Conservation (phyloP, 1,284 basidiomycete genomes). For the Pisolithus thermaeus region DNA sequence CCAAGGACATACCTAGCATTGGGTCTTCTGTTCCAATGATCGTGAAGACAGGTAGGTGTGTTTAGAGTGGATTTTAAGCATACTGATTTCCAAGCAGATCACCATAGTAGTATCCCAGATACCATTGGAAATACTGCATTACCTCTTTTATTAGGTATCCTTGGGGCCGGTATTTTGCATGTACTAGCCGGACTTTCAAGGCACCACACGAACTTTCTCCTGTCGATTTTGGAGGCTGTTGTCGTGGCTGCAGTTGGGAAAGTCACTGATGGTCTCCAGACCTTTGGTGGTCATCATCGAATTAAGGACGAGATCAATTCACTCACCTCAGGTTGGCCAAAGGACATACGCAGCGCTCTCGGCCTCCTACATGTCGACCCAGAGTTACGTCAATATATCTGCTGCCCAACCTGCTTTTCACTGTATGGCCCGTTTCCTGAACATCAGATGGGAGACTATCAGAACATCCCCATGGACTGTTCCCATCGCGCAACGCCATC, state of each 20-base stretch:
- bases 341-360: not conserved
- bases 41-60: not conserved
- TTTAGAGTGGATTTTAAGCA: not conserved
- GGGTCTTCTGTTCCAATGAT: not conserved
- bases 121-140: not conserved
- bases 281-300: not conserved
- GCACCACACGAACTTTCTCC: no score
- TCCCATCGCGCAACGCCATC: not conserved
- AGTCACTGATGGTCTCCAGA: not conserved
- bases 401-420: not conserved
- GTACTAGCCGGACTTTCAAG: no score
- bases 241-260: no score
- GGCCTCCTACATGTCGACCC: not conserved
- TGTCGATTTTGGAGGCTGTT: no score
- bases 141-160: no score
- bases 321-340: not conserved
- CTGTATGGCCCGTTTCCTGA: not conserved
- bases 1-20: not conserved
- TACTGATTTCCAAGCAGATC: not conserved
- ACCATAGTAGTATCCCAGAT: not conserved
- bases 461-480: not conserved
- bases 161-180: no score
- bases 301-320: not conserved
- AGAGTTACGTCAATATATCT: not conserved
- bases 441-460: not conserved